Conservation (phyloP, 257 asterid species). For the Solanum bulbocastanum region DNA sequence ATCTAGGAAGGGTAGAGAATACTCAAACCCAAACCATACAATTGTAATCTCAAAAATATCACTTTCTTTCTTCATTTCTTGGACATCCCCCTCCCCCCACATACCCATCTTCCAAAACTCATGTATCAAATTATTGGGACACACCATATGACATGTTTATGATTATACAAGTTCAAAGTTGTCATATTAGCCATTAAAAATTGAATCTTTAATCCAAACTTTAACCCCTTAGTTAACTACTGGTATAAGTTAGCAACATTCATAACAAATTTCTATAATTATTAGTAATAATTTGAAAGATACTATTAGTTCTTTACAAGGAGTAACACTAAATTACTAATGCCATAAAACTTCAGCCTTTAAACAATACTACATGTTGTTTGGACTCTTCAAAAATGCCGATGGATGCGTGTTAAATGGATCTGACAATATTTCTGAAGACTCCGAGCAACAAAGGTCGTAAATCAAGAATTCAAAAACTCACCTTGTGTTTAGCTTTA, state of each 20-base stretch:
- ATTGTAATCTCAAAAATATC: background rate
- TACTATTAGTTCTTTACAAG: background rate
- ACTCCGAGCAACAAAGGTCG: background rate
- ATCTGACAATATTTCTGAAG: background rate
- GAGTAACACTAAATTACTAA: background rate
- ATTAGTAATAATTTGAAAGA: background rate
- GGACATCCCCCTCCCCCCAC: background rate
- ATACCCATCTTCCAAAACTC: background rate
- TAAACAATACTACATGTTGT: background rate
- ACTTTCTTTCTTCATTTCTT: background rate
- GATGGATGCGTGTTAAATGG: background rate
- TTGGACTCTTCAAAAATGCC: background rate
- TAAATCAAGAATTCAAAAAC: background rate
- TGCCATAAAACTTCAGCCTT: background rate
- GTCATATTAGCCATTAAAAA: background rate
- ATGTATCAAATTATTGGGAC: background rate
- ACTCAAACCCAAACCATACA: background rate
- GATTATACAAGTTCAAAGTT: background rate
- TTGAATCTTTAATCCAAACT: background rate
- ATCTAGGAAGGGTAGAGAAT: background rate
- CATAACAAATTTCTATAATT: background rate
- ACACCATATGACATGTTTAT: background rate
- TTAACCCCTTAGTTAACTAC: background rate
- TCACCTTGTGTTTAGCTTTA: slow-evolving; percentile 92
- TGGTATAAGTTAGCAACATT: background rate